Percentiles rank a stretch among this genome's conserved stretches.
Conservation (phyloP, 768 basidiomycete species). For the Daedaleopsis sinensis region DNA sequence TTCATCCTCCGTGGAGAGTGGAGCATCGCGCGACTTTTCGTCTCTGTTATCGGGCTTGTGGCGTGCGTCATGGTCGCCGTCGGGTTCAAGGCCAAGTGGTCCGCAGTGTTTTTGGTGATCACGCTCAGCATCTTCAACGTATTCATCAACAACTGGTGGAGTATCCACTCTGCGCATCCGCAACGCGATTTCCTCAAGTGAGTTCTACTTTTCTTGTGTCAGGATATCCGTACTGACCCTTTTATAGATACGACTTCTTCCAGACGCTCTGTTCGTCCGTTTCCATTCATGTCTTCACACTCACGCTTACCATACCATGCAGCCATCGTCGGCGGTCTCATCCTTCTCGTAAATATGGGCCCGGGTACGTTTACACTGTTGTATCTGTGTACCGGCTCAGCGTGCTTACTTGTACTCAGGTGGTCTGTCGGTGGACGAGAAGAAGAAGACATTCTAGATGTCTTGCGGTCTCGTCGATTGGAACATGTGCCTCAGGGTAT, state of each 20-base stretch:
- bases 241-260: slow-evolving; percentile 94
- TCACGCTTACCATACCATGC: slow-evolving; percentile 1
- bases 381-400: slow-evolving; percentile 3
- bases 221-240: slow-evolving; percentile 23
- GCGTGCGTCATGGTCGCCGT: slow-evolving; percentile 97
- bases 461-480: neutral
- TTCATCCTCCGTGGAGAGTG: slow-evolving; percentile 95
- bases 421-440: slow-evolving; percentile 97
- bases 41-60: slow-evolving; percentile 87
- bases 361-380: slow-evolving; percentile 59
- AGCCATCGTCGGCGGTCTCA: slow-evolving; percentile 96
- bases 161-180: slow-evolving; percentile 87
- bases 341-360: slow-evolving; percentile 97
- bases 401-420: slow-evolving; percentile 44
- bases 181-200: slow-evolving; percentile 98
- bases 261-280: slow-evolving; percentile 75
- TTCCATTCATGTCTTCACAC: neutral
- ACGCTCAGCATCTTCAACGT: slow-evolving; percentile 95
- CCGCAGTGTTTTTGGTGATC: slow-evolving; percentile 92
- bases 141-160: slow-evolving; percentile 99
- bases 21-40: slow-evolving; percentile 82
- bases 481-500: neutral
- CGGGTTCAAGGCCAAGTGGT: slow-evolving; percentile 99
- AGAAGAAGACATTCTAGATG: slow-evolving; percentile 88
- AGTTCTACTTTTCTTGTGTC: slow-evolving; percentile 31